Percentiles rank a stretch among this genome's conserved stretches.
Conservation (phyloP, 768 basidiomycete genomes). For the Boletus sensibilis region DNA sequence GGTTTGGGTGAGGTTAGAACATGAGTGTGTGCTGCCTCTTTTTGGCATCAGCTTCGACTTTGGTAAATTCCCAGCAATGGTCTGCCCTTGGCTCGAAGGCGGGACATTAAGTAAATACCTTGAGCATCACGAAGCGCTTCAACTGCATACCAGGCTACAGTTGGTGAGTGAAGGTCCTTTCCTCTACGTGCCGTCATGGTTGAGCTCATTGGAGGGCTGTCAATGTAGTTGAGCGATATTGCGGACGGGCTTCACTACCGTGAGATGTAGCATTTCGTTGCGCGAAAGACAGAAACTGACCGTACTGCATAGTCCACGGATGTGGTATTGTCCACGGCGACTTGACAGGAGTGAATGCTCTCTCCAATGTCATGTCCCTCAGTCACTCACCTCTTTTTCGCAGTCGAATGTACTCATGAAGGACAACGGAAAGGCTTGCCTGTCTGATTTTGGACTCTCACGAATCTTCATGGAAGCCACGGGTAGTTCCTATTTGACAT, state of each 20-base stretch:
- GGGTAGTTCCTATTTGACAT: slow-evolving; percentile 25
- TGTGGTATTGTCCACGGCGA: slow-evolving; percentile 44
- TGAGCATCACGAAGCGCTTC: slow-evolving; percentile 9
- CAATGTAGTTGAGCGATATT: slow-evolving; percentile 20
- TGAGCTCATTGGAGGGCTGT: not conserved
- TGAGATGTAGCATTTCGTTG: not conserved
- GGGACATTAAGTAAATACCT: slow-evolving; percentile 30
- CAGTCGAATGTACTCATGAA: slow-evolving; percentile 40
- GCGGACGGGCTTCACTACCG: slow-evolving; percentile 25
- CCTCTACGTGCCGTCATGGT: not conserved
- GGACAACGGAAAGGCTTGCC: slow-evolving; percentile 27
- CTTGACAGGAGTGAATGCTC: slow-evolving; percentile 39
- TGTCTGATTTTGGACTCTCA: slow-evolving; percentile 40
- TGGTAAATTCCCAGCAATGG: slow-evolving; percentile 32
- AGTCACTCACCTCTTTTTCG: not conserved
- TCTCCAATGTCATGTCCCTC: not conserved
- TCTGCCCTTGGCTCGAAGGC: slow-evolving; percentile 35
- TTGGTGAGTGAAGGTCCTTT: slow-evolving; percentile 15
- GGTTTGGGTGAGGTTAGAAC: slow-evolving; percentile 29
- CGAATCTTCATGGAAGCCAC: slow-evolving; percentile 27
- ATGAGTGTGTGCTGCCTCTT: slow-evolving; percentile 29
- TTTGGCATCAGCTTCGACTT: slow-evolving; percentile 31
- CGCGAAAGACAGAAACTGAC: not conserved
- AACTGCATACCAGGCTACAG: not conserved
- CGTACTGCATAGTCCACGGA: slow-evolving; percentile 8